phyloP scores from a whole-genome alignment of 176 grass and related monocot genomes.

The Stipa capillata region DNA sequence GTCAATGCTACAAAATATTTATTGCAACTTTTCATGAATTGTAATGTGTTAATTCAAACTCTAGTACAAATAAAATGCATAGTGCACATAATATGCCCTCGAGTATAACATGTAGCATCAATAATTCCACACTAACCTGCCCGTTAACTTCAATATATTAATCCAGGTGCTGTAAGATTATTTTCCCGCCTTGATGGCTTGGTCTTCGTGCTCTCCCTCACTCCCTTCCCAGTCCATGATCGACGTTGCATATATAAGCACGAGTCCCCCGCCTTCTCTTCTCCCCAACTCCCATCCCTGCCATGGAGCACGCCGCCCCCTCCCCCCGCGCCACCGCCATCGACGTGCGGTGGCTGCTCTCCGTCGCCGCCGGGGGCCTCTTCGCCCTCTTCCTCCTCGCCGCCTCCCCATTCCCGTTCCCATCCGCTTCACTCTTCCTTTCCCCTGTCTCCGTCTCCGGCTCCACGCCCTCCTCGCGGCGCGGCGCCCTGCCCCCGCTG shows the following conservation, averaged over 20 bases:
- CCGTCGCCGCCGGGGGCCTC: conserved; percentile 22
- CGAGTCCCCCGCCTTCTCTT: not conserved
- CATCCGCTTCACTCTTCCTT: conserved; percentile 2
- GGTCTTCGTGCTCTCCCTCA: not conserved
- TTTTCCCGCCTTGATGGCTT: not conserved
- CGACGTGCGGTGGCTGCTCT: conserved; percentile 40
- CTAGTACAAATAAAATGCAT: too few species aligned
- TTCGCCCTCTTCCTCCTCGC: conserved; percentile 34
- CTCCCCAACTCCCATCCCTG: not conserved
- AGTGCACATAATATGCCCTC: too few species aligned
- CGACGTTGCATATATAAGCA: not conserved
- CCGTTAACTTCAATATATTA: too few species aligned
- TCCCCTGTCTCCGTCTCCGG: not conserved
- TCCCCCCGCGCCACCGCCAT: not conserved
- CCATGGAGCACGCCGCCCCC: conserved; percentile 24
- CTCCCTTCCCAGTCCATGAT: not conserved
- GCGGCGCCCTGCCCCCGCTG: not conserved
- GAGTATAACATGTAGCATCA: too few species aligned
- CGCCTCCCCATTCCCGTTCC: conserved; percentile 2
- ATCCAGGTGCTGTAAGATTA: not conserved
- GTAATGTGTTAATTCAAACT: too few species aligned
- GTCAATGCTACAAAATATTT: too few species aligned
- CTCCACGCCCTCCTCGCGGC: not conserved
- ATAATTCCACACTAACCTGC: too few species aligned
- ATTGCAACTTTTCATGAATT: too few species aligned